Conservation (phyloP, 2,329 filamentous ascomycete genomes). For the Ophiocordyceps camponoti-leonardi region DNA sequence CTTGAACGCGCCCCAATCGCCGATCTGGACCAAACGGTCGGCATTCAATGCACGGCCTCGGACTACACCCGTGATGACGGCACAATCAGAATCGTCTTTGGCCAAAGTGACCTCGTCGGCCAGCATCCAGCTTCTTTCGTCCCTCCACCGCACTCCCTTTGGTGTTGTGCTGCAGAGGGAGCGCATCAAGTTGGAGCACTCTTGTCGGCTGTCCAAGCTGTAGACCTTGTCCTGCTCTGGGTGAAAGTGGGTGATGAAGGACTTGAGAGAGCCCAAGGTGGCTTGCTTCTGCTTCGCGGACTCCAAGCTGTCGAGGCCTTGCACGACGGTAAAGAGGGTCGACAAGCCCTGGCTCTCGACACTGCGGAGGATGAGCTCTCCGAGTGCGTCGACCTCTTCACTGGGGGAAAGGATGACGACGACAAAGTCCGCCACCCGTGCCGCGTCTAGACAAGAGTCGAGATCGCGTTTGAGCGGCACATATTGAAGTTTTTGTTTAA, state of each 20-base stretch:
- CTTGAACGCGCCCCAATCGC: constrained; percentile 88
- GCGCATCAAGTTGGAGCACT: constrained; percentile 79
- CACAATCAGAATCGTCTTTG: constrained; percentile 39
- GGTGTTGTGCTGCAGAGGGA: constrained; percentile 83
- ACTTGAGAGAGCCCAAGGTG: constrained; percentile 68
- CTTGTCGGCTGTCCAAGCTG: constrained; percentile 73
- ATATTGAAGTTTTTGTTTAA: constrained; percentile 90
- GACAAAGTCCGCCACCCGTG: constrained; percentile 80
- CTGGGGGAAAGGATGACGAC: constrained; percentile 69
- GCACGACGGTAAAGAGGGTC: constrained; percentile 73
- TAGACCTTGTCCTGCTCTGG: constrained; percentile 83
- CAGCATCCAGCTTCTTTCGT: constrained; percentile 90
- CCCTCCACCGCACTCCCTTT: constrained; percentile 89
- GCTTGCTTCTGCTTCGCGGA: constrained; percentile 62
- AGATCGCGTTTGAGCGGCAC: constrained; percentile 58
- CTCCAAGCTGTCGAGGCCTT: constrained; percentile 62
- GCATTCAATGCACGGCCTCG: constrained; percentile 77
- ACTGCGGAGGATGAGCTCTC: constrained; percentile 69
- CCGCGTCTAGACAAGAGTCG: constrained; percentile 65
- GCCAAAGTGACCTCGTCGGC: constrained; percentile 68
- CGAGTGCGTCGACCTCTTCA: constrained; percentile 68
- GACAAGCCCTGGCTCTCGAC: constrained; percentile 92
- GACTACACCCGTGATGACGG: constrained; percentile 68
- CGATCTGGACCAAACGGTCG: constrained; percentile 76
- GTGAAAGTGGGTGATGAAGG: constrained; percentile 89